Base-by-base conservation (phyloP, 1,284 basidiomycete genomes). In the Hemileccinum hortonii region DNA sequence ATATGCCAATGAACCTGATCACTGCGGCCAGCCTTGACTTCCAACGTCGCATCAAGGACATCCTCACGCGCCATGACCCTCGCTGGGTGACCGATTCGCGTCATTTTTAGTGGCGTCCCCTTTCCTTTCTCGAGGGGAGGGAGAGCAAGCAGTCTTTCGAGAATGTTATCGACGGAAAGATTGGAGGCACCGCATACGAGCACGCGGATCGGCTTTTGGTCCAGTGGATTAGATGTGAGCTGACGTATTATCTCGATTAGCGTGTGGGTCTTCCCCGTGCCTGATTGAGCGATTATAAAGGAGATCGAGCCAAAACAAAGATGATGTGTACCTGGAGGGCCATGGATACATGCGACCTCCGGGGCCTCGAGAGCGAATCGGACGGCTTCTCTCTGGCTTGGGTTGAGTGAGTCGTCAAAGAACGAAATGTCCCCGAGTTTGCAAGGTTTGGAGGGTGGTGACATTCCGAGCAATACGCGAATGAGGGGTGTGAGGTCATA, bases 321-420 rank as follows among this genome's bases (percentile, higher is more conserved):
- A 35, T 36, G 2, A 15, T 36, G 30, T 29, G 19, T 48, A 90
- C 92, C 95, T 54, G 96, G 95, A 6, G 96, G 96, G 0, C 96
- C 95, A 65, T 98, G 95, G n/a, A 99, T 94, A 58, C 94, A 92
- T 0, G 91, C 90, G 0, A 98, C 79, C 64, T 94, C 87, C 2
- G 82, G 76, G 0, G 86, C 81, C 53, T 80, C 78, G 3, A 95
- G 67, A 5, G 86, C 85, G 60, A 93, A 91, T 46, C 71, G 77
- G 38, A 95, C 83, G 0, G 94, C 94, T 18, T 82, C 77, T 65
- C 87, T 86, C 67, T 99, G 96, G 54, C 90, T 92, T 0, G 78
- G 70, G 66, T 99, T 98, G 40, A 98, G 75, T 0, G 75, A 79
- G 0, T 77, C 67, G 59, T 97, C 90, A 60, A 92, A 90, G 70